Evolutionary conservation across 495 filamentous ascomycete species (phyloP).

Genomic region (Endocarpon pusillum): DNA sequence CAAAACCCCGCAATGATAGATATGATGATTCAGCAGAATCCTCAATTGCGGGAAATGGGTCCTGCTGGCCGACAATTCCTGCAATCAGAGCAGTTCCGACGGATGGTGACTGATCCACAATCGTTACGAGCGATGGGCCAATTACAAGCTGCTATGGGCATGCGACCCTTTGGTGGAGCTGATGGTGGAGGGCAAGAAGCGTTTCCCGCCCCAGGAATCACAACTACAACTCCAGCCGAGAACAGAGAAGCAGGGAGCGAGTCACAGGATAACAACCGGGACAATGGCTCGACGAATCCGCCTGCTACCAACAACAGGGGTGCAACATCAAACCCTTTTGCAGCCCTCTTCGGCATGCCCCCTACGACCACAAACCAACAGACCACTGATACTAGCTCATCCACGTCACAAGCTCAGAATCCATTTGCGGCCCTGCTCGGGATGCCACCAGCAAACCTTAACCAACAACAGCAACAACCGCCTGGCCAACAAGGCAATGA

Average conservation of each 20-base stretch:
- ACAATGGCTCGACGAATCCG: conserved; percentile 4
- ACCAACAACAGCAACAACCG: conserved; percentile 2
- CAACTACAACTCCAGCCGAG: conserved; percentile 45
- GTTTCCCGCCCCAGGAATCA: conserved; percentile 81
- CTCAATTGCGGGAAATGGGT: conserved; percentile 67
- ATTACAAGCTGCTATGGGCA: conserved; percentile 58
- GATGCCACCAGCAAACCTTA: conserved; percentile 24
- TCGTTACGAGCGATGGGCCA: conserved; percentile 61
- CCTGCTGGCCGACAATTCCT: conserved; percentile 71
- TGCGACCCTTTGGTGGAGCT: conserved; percentile 28
- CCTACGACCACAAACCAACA: conserved; percentile 4
- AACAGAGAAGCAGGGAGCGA: conserved; percentile 21
- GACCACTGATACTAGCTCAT: conserved; percentile 2
- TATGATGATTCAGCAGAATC: conserved; percentile 79
- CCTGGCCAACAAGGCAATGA: conserved; percentile 9
- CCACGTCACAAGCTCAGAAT: conserved; percentile 23
- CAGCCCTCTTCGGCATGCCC: conserved; percentile 42
- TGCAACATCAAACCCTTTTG: conserved; percentile 52
- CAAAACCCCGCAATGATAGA: conserved; percentile 84
- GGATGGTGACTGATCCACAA: conserved; percentile 91
- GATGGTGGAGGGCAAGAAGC: conserved; percentile 26
- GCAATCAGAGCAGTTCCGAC: conserved; percentile 67
- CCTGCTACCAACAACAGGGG: conserved; percentile 12
- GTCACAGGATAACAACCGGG: conserved; percentile 16
- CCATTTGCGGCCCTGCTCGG: conserved; percentile 38